Evolutionary conservation across 2,329 filamentous ascomycete species (phyloP).

Genomic region (Sarocladiaceae sp.): DNA sequence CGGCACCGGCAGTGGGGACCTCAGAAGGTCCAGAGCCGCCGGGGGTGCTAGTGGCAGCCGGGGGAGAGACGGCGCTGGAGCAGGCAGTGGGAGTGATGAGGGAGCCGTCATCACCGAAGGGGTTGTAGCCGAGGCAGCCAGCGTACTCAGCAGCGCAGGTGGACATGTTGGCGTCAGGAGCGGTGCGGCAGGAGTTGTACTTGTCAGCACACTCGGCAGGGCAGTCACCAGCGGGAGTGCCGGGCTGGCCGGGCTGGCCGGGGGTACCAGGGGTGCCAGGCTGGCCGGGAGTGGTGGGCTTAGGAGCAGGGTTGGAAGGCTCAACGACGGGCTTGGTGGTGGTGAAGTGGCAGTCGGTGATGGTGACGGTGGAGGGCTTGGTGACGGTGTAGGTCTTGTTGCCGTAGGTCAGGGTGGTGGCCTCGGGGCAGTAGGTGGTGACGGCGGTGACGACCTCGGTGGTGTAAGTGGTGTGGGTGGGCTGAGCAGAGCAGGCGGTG

Average conservation of each 20-base stretch:
- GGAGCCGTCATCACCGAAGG: neutral
- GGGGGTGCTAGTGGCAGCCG: conserved; percentile 1
- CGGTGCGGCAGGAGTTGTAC: neutral
- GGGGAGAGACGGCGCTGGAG: conserved; percentile 1
- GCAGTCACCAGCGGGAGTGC: neutral
- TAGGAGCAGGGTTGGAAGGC: conserved; percentile 9
- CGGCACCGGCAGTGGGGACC: conserved; percentile 4
- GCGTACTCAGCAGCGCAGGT: conserved; percentile 2
- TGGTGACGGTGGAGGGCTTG: conserved; percentile 46
- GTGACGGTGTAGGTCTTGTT: conserved; percentile 47
- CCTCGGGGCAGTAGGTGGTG: conserved; percentile 37
- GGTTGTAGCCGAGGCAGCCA: conserved; percentile 8
- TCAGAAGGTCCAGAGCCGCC: neutral
- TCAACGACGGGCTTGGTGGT: conserved; percentile 2
- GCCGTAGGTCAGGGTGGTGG: conserved; percentile 45
- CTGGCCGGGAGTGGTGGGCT: neutral
- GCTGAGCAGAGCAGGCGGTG: conserved; percentile 7
- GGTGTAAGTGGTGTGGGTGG: neutral
- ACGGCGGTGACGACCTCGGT: conserved; percentile 24
- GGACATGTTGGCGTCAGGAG: conserved; percentile 4
- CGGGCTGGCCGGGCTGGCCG: neutral
- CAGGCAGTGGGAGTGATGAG: conserved; percentile 8
- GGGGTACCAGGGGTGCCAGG: neutral
- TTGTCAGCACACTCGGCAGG: neutral
- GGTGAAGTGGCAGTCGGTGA: conserved; percentile 41